phyloP scores from a whole-genome alignment of 2,329 filamentous ascomycete genomes.

The Shiraia sp. region DNA sequence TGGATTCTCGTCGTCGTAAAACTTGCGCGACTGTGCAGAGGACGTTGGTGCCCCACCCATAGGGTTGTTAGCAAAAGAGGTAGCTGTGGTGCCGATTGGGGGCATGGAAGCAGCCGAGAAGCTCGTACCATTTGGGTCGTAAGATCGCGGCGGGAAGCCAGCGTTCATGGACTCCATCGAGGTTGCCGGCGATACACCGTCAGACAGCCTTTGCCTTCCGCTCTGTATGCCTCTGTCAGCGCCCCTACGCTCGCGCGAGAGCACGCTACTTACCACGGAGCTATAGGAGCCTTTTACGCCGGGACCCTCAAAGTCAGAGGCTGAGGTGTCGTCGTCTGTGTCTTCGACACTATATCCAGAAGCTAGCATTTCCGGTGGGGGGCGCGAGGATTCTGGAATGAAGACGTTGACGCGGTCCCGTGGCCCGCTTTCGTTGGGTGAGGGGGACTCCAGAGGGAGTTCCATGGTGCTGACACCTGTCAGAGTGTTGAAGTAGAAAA shows the following conservation, averaged over 20 bases:
- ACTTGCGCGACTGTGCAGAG: constrained; percentile 71
- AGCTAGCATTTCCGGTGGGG: constrained; percentile 89
- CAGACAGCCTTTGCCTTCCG: constrained; percentile 61
- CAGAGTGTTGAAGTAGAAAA: constrained; percentile 98
- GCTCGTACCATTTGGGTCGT: constrained; percentile 46
- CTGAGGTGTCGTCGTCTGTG: constrained; percentile 87
- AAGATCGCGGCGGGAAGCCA: constrained; percentile 63
- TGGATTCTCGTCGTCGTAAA: constrained; percentile 86
- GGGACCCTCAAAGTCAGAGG: constrained; percentile 77
- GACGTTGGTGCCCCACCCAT: constrained; percentile 49
- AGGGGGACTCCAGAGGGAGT: constrained; percentile 88
- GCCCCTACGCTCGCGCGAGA: constrained; percentile 4
- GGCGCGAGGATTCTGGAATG: constrained; percentile 86
- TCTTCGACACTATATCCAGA: constrained; percentile 82
- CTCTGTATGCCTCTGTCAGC: constrained; percentile 27
- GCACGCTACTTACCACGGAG: constrained; percentile 63
- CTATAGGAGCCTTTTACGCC: constrained; percentile 71
- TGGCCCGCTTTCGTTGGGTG: constrained; percentile 79
- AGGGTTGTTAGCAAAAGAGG: constrained; percentile 58
- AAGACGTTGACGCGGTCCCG: constrained; percentile 85
- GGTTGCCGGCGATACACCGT: constrained; percentile 79
- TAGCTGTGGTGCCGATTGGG: constrained; percentile 56
- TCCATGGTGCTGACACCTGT: constrained; percentile 95
- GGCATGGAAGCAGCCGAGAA: constrained; percentile 52
- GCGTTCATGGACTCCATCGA: constrained; percentile 90